A percentile compares a stretch with the other conserved stretches of the same genome.
Evolutionary conservation across 805 yeast species (phyloP).

Genomic region (Kuraishia ogatae): DNA sequence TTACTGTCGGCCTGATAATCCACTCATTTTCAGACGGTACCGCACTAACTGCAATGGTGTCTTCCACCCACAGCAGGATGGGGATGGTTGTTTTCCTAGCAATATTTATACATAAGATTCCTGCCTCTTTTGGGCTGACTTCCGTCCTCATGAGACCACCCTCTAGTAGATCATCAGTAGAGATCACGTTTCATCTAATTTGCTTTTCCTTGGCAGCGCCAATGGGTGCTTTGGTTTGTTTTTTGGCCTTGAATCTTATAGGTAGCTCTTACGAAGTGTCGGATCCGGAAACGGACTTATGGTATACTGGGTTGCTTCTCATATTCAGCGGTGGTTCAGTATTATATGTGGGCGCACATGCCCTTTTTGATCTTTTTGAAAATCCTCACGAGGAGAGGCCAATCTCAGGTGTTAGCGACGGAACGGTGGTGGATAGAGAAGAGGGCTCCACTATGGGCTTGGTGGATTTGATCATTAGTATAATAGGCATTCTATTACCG

Average conservation of each 20-base stretch:
- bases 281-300: conserved; percentile 14
- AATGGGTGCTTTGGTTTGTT: conserved; percentile 37
- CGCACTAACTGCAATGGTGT: conserved; percentile 53
- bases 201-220: conserved; percentile 58
- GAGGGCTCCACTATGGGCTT: conserved; percentile 3
- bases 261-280: conserved; percentile 6
- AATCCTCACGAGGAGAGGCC: conserved; percentile 5
- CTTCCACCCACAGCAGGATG: conserved; percentile 25
- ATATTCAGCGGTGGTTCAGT: conserved; percentile 69
- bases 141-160: conserved; percentile 35
- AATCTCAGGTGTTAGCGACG: neutral
- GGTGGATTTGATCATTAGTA: conserved; percentile 10
- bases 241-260: conserved; percentile 20
- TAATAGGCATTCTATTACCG: conserved; percentile 22
- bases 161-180: conserved; percentile 1
- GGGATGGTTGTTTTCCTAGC: conserved; percentile 45
- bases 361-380: conserved; percentile 31
- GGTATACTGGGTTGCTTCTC: conserved; percentile 45
- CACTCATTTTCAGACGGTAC: conserved; percentile 71
- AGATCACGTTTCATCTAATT: conserved; percentile 36
- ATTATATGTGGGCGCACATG: conserved; percentile 60
- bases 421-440: neutral
- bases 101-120: conserved; percentile 63
- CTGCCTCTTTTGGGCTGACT: conserved; percentile 62
- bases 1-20: conserved; percentile 53